Base-by-base conservation (phyloP, 75 land plant genomes). In the Pinus taeda region DNA sequence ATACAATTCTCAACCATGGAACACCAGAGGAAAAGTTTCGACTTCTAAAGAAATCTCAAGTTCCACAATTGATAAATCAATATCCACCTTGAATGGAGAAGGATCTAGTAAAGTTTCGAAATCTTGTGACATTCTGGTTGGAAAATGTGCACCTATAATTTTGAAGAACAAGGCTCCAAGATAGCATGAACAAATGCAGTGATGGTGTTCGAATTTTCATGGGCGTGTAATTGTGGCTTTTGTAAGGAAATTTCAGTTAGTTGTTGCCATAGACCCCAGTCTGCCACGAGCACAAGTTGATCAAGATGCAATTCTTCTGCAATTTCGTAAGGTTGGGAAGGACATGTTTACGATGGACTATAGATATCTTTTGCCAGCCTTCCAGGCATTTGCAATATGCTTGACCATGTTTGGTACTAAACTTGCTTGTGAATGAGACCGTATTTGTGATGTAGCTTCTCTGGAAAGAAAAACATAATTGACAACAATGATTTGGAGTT, bases 181-280 rank as follows among this genome's bases (percentile, higher is more conserved):
- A 62, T 96, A 97, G 99, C 99, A 96, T 65, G 99, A 96, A 39
- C 93, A 94, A 45, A 80, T 96, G 77, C 95, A 94, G 76, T 96
- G 99, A 71, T 96, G 99, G 99, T 96, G 99, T 75, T 81, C 93
- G 80, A 96, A 96, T 80, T 96, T 96, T 74, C 94, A 91, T 62
- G 97, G 97, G 15, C 83, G 97, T 61, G 97, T 94, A 6, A 94
- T 95, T 45, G 95, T 94, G 29, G 97, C 97, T 26, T 94, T 95
- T 29, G 97, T 94, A 61, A 94, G 92, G 80, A 94, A 92, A 80
- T 94, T 94, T 79, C 97, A 94, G 81, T 88, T 94, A n/a, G 94
- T 90, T 76, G 97, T 93, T 59, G 90, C 95, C 13, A 75, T 85
- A 8, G 95, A 94, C 36, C 91, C 88, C 60, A 83, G 81, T 76